A percentile compares a stretch with the other conserved stretches of the same genome.
These are phyloP conservation scores for Adansonia rubrostipa DNA, from an alignment of 441 rosid species.

Conservation along the genomic window DNA sequence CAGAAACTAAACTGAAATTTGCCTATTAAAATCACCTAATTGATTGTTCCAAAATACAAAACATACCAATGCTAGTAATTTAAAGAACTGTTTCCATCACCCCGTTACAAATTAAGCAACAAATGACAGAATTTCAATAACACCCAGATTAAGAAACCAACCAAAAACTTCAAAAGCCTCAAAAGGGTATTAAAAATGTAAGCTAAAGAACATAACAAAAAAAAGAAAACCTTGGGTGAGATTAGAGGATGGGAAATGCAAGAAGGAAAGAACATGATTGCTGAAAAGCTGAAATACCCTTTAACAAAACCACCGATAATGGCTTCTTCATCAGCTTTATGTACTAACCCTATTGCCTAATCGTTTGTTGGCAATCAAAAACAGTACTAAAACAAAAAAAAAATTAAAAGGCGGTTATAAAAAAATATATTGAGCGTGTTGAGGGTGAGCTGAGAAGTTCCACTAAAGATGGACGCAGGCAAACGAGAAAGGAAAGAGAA, in stretches of 20 bases:
- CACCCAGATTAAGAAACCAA: slow-evolving; percentile 22
- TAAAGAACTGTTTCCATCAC: neutral
- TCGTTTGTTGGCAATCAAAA: neutral
- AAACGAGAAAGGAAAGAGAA: slow-evolving; percentile 26
- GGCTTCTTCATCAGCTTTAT: slow-evolving; percentile 51
- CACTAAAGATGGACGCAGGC: slow-evolving; percentile 30
- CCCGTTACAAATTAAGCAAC: neutral
- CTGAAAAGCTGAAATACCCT: slow-evolving; percentile 31
- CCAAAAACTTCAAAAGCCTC: neutral
- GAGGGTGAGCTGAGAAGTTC: slow-evolving; percentile 25
- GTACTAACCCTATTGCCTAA: neutral
- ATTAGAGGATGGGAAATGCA: slow-evolving; percentile 47
- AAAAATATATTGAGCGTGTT: neutral
- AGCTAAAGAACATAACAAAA: slow-evolving; percentile 23
- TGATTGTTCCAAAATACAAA: neutral
- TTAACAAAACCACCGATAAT: slow-evolving; percentile 28
- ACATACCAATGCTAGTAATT: slow-evolving; percentile 11
- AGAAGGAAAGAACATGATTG: slow-evolving; percentile 61
- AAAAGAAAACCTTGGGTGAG: slow-evolving; percentile 46
- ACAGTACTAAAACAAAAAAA: neutral
- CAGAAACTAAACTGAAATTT: slow-evolving; percentile 16
- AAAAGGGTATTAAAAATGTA: slow-evolving; percentile 14
- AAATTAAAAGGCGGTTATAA: neutral
- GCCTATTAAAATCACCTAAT: neutral
- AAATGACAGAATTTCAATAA: slow-evolving; percentile 1